Evolutionary conservation across 768 basidiomycete species (phyloP), one percentile per base, ranked within the genome.

Genomic region (Hypholoma sublateritium): DNA sequence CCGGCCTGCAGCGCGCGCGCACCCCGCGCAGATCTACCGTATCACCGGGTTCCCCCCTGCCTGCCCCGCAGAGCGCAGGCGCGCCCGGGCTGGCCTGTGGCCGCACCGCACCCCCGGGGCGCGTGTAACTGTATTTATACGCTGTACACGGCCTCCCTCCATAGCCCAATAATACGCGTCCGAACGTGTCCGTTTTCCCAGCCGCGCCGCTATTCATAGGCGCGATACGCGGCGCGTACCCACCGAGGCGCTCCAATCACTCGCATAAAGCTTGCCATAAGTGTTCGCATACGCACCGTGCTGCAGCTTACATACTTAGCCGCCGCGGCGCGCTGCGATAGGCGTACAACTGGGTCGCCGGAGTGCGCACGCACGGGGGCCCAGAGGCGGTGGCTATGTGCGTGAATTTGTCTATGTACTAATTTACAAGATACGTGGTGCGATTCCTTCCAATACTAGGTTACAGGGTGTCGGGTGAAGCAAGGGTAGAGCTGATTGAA

Each of bases 21-120:
- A 51, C 50, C n/a, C n/a, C 41, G 24, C 58, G 57, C 62, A 60
- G 49, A 58, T 53, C 39, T 61, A 61, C 60, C 62, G 45, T 59
- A 61, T 53, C 51, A 37, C 42, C 44, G 62, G 62, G 48, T 62
- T 56, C 53, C 56, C 58, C 53, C 50, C 56, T 7, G 8, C 28
- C 43, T n/a, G 25, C 25, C 42, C 19, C 39, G 39, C 17, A 32
- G 28, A 32, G 54, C 13, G 8, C 43, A 19, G 32, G 43, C 42
- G 43, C 39, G 39, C 17, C 16, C 39, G 22, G 42, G 41, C 9
- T 28, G 19, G 46, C 22, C 16, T 24, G 25, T 47, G 46, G 46
- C 22, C 11, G 25, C 25, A 22, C 41, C 13, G 54, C 39, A 48
- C n/a, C 11, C 21, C 54, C 47, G 45, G 36, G 35, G 19, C 39